Conservation (phyloP, 2,329 filamentous ascomycete genomes). For the Arthrobotrys entomopaga region DNA sequence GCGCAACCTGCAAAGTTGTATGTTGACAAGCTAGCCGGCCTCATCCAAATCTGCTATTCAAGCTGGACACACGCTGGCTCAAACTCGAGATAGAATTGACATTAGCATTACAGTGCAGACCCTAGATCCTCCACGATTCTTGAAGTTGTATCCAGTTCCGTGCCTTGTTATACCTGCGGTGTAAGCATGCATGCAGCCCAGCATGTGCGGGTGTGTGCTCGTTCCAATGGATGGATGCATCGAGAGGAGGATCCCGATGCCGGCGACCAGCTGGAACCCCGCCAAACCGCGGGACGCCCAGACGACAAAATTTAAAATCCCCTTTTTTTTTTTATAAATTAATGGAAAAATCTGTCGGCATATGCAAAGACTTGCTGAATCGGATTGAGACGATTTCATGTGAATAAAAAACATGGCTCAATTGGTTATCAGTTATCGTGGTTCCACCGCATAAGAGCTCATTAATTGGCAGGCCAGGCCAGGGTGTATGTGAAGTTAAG, state of each 20-base stretch:
- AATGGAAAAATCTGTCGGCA: slow-evolving; percentile 20
- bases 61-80: too few species aligned
- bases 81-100: too few species aligned
- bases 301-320: background rate
- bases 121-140: too few species aligned
- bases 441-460: slow-evolving; percentile 55
- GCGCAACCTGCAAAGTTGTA: too few species aligned
- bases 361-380: too few species aligned
- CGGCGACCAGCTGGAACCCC: slow-evolving; percentile 50
- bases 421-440: slow-evolving; percentile 19
- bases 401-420: slow-evolving; percentile 30
- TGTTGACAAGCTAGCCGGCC: too few species aligned
- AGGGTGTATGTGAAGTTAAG: too few species aligned
- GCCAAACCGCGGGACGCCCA: slow-evolving; percentile 27
- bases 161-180: background rate
- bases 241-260: slow-evolving; percentile 43
- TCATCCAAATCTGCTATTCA: too few species aligned
- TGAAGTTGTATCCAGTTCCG: background rate
- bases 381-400: slow-evolving; percentile 17
- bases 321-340: slow-evolving; percentile 23
- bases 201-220: too few species aligned
- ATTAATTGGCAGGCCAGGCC: slow-evolving; percentile 7
- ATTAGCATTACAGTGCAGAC: too few species aligned
- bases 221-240: too few species aligned
- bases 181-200: too few species aligned